Base-by-base conservation (phyloP, 768 basidiomycete species). In the Auriscalpium vulgare region DNA sequence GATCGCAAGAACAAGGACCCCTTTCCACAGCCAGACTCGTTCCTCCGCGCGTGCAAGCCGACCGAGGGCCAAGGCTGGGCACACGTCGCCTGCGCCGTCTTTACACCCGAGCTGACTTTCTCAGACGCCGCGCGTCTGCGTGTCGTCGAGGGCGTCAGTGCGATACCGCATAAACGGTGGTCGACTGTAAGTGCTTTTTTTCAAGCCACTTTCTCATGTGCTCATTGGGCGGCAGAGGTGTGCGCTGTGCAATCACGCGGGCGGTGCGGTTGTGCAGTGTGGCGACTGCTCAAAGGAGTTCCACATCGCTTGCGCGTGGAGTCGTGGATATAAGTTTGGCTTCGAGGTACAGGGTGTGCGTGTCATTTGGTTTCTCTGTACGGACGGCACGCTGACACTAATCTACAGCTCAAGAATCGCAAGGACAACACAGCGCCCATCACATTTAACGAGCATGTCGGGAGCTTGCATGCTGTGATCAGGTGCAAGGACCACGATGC, bases 51-150 rank as follows among this genome's bases (percentile, higher is more conserved):
- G 44, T 84, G 82, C 66, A 95, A 95, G 66, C 91, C 91, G 8
- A 95, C 94, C 0, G 94, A 97, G 73, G 91, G 91, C 10, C 87
- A 91, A 68, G 86, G 88, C 55, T 97, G 94, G 94, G 85, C 84
- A 0, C 95, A 98, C 67, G 76, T 94, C 36, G 71, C 97, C 4
- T 98, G 95, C 72, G 82, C 94, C 2, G 83, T 90, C 1, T 97
- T 92, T 72, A 81, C 84, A 34, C 86, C 87, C 4, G 95, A 97
- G 64, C 72, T 94, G n/a, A 78, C 73, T 4, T 95, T 88, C 68
- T 84, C 88, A 21, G 88, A 95, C 63, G 81, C 90, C 0, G 66
- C 74, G 7, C 79, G 79, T 13, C 73, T 97, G 47, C 83, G 85
- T 38, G 70, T 85, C n/a, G 89, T 89, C 8, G 95, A 98, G 70